Evolutionary conservation across 768 basidiomycete species (phyloP).

Genomic region (Suillus americanus): DNA sequence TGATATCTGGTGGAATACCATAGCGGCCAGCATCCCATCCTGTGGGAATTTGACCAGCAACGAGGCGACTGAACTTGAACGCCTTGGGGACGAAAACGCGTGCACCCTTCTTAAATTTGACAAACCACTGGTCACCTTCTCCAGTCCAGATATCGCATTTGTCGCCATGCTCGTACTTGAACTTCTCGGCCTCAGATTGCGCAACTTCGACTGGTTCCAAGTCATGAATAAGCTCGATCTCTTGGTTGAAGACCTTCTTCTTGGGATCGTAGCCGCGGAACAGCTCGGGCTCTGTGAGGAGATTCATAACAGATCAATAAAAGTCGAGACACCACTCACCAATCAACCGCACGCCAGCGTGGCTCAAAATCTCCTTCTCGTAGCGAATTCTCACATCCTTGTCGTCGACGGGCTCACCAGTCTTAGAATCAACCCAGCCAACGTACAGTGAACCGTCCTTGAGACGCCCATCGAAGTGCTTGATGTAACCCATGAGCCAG

Average conservation of each 20-base stretch:
- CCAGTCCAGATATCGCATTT: conserved; percentile 95
- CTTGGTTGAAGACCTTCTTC: conserved; percentile 97
- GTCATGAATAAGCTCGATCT: conserved; percentile 94
- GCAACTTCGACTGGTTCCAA: conserved; percentile 94
- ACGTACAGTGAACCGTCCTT: conserved; percentile 92
- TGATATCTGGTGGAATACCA: conserved; percentile 95
- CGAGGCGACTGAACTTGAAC: conserved; percentile 89
- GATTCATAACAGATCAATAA: conserved; percentile 14
- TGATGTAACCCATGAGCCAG: conserved; percentile 99
- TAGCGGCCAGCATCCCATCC: conserved; percentile 97
- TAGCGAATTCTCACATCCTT: conserved; percentile 94
- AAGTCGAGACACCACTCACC: conserved; percentile 50
- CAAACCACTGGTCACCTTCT: conserved; percentile 93
- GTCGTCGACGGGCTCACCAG: conserved; percentile 92
- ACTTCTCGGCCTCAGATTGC: conserved; percentile 87
- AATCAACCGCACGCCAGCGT: conserved; percentile 92
- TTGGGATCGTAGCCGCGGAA: conserved; percentile 98
- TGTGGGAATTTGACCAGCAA: conserved; percentile 95
- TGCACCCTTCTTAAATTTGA: conserved; percentile 98
- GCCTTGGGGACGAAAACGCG: conserved; percentile 92
- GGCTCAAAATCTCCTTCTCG: conserved; percentile 89
- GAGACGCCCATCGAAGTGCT: conserved; percentile 96
- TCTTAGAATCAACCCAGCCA: conserved; percentile 97
- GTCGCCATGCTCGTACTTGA: conserved; percentile 95
- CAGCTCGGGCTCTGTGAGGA: conserved; percentile 81